phyloP scores from a whole-genome alignment of 1,284 basidiomycete species.

The Rhodofomes roseus region DNA sequence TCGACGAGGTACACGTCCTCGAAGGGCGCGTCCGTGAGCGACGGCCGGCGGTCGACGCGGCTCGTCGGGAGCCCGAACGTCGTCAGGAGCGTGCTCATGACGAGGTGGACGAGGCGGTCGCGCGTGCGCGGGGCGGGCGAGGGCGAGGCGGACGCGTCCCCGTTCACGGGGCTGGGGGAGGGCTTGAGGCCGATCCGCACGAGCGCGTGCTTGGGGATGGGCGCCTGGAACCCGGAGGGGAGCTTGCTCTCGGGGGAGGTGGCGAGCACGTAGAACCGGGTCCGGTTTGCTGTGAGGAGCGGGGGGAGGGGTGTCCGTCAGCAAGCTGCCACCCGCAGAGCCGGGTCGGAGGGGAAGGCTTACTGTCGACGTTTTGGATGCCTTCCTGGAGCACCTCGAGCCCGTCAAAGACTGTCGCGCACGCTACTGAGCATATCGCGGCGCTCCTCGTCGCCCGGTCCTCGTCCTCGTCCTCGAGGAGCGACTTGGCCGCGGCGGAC shows the following conservation, averaged over 20 bases:
- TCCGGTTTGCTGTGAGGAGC: constrained; percentile 49
- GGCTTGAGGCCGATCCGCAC: constrained; percentile 30
- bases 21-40: constrained; percentile 43
- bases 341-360: not conserved
- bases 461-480: constrained; percentile 33
- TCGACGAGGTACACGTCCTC: constrained; percentile 49
- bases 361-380: constrained; percentile 62
- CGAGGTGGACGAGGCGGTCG: constrained; percentile 20
- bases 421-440: constrained; percentile 70
- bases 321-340: not conserved
- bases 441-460: constrained; percentile 45
- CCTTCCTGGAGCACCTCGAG: constrained; percentile 53
- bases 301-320: constrained; percentile 5
- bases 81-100: constrained; percentile 27
- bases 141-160: constrained; percentile 1
- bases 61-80: constrained; percentile 31
- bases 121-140: not conserved
- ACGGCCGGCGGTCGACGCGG: constrained; percentile 67
- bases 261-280: constrained; percentile 58
- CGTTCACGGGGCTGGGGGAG: not conserved
- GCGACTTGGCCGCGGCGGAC: constrained; percentile 56
- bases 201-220: constrained; percentile 32
- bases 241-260: constrained; percentile 25
- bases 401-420: constrained; percentile 50
- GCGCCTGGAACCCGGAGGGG: constrained; percentile 14